A percentile compares a stretch with the other conserved stretches of the same genome.
Evolutionary conservation across 306 rosid genomes (phyloP).

Genomic region (Acacia confusa): DNA sequence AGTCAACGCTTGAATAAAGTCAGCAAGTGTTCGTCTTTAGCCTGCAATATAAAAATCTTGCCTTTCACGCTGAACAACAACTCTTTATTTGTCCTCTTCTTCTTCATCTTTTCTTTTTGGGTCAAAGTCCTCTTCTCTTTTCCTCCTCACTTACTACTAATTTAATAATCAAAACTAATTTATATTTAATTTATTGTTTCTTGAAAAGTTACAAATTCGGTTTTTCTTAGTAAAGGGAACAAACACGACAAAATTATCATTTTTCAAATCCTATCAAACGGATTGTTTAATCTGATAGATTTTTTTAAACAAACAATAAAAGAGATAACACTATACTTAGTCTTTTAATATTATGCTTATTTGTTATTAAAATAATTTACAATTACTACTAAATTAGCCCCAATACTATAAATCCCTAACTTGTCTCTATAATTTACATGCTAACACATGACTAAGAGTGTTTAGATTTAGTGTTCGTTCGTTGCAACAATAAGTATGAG

Average conservation of each 20-base stretch:
- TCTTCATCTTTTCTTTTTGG: no score
- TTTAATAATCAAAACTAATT: background rate
- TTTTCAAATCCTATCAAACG: background rate
- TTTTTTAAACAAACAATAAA: no score
- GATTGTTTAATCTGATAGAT: no score
- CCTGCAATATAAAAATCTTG: background rate
- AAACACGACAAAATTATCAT: background rate
- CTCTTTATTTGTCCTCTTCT: background rate
- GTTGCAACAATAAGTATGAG: no score
- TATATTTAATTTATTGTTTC: background rate
- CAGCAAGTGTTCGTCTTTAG: background rate
- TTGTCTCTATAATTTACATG: background rate
- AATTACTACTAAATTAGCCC: no score
- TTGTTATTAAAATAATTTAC: no score
- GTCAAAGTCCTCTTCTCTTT: background rate
- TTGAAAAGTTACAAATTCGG: background rate
- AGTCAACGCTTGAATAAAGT: background rate
- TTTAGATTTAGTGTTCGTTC: background rate
- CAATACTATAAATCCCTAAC: no score
- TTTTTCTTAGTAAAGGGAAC: background rate
- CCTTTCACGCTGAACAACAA: background rate
- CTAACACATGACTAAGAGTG: background rate
- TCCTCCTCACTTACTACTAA: background rate
- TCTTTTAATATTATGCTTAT: no score
- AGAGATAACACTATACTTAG: no score